phyloP scores from a whole-genome alignment of 2,329 filamentous ascomycete species.

The Trichoderma sp. region DNA sequence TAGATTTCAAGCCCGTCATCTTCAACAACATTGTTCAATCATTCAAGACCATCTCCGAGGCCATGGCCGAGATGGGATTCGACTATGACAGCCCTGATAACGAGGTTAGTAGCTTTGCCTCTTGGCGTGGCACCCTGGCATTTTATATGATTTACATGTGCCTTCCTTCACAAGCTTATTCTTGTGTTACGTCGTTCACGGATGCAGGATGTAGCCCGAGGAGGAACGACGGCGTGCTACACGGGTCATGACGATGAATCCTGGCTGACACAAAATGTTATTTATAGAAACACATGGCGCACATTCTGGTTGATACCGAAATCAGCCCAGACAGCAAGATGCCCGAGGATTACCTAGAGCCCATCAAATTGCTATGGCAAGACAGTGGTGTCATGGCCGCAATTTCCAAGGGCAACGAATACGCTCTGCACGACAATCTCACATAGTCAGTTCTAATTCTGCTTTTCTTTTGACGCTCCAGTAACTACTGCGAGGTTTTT shows the following conservation, averaged over 20 bases:
- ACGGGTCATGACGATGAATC: neutral
- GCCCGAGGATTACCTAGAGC: constrained; percentile 73
- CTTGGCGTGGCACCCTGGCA: neutral
- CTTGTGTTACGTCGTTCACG: constrained; percentile 1
- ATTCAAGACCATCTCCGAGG: constrained; percentile 69
- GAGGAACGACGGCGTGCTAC: constrained; percentile 2
- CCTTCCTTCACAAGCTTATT: neutral
- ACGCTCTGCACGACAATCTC: constrained; percentile 92
- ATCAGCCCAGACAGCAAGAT: constrained; percentile 80
- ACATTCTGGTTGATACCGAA: constrained; percentile 78
- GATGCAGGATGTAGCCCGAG: neutral
- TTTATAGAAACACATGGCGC: constrained; percentile 71
- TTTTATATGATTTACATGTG: neutral
- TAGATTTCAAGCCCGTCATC: constrained; percentile 74
- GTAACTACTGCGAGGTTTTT: neutral
- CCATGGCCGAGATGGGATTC: constrained; percentile 75
- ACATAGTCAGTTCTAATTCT: constrained; percentile 68
- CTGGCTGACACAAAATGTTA: constrained; percentile 23
- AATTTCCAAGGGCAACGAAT: constrained; percentile 94
- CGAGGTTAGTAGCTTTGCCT: constrained; percentile 59
- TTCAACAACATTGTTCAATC: constrained; percentile 73
- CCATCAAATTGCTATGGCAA: constrained; percentile 90
- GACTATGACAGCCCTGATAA: constrained; percentile 78
- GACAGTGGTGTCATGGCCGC: constrained; percentile 89
- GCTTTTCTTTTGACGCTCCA: neutral